Percentiles rank a stretch among this genome's conserved stretches.
phyloP scores from a whole-genome alignment of 768 basidiomycete genomes.

The Phanerochaete carnosa region DNA sequence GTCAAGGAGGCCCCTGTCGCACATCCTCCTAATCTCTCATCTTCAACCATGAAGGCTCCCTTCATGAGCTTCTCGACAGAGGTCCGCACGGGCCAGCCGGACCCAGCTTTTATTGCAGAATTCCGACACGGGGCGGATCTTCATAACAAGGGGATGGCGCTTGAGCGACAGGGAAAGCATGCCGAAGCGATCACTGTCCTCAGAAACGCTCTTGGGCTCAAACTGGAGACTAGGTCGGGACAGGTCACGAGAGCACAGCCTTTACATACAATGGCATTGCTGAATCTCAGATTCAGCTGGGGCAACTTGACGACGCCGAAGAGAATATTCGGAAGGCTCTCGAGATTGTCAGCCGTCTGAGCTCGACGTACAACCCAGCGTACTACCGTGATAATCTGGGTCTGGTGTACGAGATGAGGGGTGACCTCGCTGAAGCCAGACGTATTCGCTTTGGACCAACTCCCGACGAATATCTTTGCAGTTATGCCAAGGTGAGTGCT shows the following conservation, averaged over 20 bases:
- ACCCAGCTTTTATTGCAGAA: neutral
- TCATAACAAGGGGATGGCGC: slow-evolving; percentile 20
- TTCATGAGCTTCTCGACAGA: neutral
- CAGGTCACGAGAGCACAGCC: slow-evolving; percentile 25
- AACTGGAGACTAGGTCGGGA: slow-evolving; percentile 22
- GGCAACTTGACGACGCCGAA: slow-evolving; percentile 35
- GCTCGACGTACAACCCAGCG: slow-evolving; percentile 30
- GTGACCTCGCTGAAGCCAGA: slow-evolving; percentile 28
- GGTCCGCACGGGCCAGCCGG: neutral
- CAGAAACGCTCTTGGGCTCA: slow-evolving; percentile 30
- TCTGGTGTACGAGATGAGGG: slow-evolving; percentile 32
- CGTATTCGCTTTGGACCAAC: slow-evolving; percentile 25
- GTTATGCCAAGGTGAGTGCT: slow-evolving; percentile 23
- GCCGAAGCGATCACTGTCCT: slow-evolving; percentile 28
- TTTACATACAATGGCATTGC: slow-evolving; percentile 33
- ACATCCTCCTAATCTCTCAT: neutral
- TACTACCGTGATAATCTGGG: slow-evolving; percentile 37
- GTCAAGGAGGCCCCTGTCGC: neutral
- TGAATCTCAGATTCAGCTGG: slow-evolving; percentile 34
- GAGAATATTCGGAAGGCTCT: slow-evolving; percentile 31
- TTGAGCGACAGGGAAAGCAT: slow-evolving; percentile 21
- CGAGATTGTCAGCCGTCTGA: slow-evolving; percentile 21
- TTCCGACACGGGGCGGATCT: slow-evolving; percentile 13
- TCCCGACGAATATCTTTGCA: slow-evolving; percentile 26
- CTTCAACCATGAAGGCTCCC: neutral